A percentile compares a stretch with the other conserved stretches of the same genome.
Evolutionary conservation across 164 flowering plant genomes (phyloP).

Genomic region (Kingdonia uniflora): DNA sequence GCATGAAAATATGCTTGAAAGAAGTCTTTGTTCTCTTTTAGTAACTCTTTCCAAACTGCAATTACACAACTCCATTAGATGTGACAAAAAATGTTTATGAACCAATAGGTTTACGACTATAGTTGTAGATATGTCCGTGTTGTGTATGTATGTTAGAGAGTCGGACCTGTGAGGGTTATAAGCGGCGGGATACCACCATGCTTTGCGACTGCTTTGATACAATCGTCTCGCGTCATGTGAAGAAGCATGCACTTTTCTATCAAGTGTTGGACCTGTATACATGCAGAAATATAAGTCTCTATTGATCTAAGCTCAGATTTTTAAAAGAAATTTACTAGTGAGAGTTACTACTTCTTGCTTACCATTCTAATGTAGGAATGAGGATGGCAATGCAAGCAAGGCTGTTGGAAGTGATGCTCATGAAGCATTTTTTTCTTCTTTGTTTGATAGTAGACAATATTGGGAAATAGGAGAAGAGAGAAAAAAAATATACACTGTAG

Average conservation of each 20-base stretch:
- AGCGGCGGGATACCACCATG: conserved; percentile 58
- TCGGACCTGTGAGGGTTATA: conserved; percentile 60
- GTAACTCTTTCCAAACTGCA: conserved; percentile 82
- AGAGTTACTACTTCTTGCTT: background rate
- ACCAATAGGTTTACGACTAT: background rate
- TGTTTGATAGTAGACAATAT: conserved; percentile 26
- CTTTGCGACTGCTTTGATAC: conserved; percentile 46
- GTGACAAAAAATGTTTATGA: too few relatives aligned
- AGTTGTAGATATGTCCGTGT: too few relatives aligned
- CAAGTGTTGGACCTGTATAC: conserved; percentile 64
- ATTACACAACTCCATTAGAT: background rate
- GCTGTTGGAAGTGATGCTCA: conserved; percentile 18
- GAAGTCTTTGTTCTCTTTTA: conserved; percentile 58
- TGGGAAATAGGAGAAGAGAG: background rate
- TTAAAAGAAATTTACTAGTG: background rate
- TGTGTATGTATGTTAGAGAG: background rate
- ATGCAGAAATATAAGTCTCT: conserved; percentile 2
- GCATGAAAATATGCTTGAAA: conserved; percentile 49
- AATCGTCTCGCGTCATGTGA: conserved; percentile 55
- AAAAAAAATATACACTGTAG: conserved; percentile 3
- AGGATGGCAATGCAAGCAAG: conserved; percentile 76
- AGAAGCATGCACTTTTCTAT: conserved; percentile 83
- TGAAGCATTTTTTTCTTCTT: conserved; percentile 12
- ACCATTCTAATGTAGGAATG: conserved; percentile 64
- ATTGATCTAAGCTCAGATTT: too few relatives aligned